Evolutionary conservation across 192 early-diverging fungal species (phyloP).

Genomic region (Coemansia sp.): DNA sequence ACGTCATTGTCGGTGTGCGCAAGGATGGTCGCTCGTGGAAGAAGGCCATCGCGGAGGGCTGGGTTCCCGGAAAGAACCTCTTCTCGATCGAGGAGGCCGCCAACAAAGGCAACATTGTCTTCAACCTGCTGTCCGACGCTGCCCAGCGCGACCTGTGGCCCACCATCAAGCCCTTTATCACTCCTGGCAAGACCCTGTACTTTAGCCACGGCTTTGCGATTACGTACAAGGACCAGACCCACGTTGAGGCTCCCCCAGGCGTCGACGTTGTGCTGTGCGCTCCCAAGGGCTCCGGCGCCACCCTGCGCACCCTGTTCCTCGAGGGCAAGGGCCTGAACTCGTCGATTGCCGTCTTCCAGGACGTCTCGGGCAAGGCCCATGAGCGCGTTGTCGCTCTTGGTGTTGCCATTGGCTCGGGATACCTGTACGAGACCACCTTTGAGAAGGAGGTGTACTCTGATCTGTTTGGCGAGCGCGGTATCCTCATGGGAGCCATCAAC

Average conservation of each 20-base stretch:
- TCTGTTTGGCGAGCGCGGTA: slow-evolving; percentile 93
- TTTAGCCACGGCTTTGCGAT: slow-evolving; percentile 97
- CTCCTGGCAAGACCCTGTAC: slow-evolving; percentile 97
- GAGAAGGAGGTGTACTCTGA: slow-evolving; percentile 97
- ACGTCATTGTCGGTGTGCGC: slow-evolving; percentile 92
- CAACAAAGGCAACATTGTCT: slow-evolving; percentile 85
- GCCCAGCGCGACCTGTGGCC: slow-evolving; percentile 91
- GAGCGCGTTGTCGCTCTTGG: slow-evolving; percentile 90
- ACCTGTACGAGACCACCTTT: slow-evolving; percentile 97
- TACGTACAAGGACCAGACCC: slow-evolving; percentile 88
- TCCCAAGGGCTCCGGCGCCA: slow-evolving; percentile 95
- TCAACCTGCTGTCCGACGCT: slow-evolving; percentile 96
- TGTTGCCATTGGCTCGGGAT: slow-evolving; percentile 92
- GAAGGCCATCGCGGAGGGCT: slow-evolving; percentile 89
- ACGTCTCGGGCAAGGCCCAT: slow-evolving; percentile 88
- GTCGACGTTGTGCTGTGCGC: slow-evolving; percentile 95
- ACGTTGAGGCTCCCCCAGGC: slow-evolving; percentile 85
- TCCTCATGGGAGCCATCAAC: slow-evolving; percentile 98
- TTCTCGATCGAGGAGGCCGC: slow-evolving; percentile 91
- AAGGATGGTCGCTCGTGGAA: slow-evolving; percentile 87
- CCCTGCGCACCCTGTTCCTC: slow-evolving; percentile 93
- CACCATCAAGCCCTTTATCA: slow-evolving; percentile 80
- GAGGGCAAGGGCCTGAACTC: slow-evolving; percentile 98
- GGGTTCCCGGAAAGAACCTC: slow-evolving; percentile 93
- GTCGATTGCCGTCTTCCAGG: slow-evolving; percentile 92